Base-by-base conservation (phyloP, 768 basidiomycete species). In the Leccinellum albellum region DNA sequence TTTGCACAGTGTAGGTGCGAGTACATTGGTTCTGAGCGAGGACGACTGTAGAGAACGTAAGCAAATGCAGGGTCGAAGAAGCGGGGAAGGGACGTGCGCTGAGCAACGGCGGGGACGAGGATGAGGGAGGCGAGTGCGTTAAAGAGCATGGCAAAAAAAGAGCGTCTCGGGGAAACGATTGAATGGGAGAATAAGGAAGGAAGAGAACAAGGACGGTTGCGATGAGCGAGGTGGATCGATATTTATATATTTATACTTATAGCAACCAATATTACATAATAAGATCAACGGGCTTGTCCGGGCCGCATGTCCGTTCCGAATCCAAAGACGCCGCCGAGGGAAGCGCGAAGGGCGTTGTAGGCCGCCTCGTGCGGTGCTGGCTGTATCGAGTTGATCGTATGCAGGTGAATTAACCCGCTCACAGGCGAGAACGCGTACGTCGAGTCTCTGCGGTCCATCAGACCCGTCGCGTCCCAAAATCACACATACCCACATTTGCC, bases 351-450 rank as follows among this genome's bases (percentile, higher is more conserved):
- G 2, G 85, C 79, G 54, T 87, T 83, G 64, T 86, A 89, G 3
- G 86, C 86, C 0, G 85, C 80, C 50, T 83, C 77, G 64, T 89
- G 87, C 3, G 90, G 90, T 1, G 86, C 85, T 0, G 90, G 90
- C 46, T 85, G 80, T 48, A 92, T 91, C n/a, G 85, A 86, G 66
- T 91, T 82, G 50, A 93, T 75, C 48, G 75, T 75, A 65, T 93
- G 90, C 49, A 76, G 63, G 49, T 82, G 71, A 54, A 93, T 84
- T 42, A 85, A 78, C 6, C 87, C 90, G 0, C 81, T 81, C 23
- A 72, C 52, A 0, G 88, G 86, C 2, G 88, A 89, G 69, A 91
- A 91, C 1, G 75, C 74, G 70, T 93, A 92, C 26, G 85, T 88
- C 50, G 84, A 88, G 64, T 83, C 78, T 40, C 89, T 89, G 69